Evolutionary conservation across 2,329 filamentous ascomycete species (phyloP).

Genomic region (Dryadomyces sulphureus): DNA sequence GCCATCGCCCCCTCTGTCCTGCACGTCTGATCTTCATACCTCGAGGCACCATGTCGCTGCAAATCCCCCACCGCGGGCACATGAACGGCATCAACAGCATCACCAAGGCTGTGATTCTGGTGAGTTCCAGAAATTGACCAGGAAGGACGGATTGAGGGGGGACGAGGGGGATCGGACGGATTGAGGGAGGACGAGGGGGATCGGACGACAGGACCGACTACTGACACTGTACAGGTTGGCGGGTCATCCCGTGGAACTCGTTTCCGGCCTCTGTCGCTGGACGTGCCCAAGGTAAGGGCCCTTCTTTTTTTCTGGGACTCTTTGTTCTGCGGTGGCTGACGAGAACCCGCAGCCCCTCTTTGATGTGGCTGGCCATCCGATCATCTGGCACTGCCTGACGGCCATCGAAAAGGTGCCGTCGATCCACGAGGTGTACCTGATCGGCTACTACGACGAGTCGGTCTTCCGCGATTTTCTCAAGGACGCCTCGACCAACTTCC

Average conservation of each 20-base stretch:
- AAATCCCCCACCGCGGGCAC: constrained; percentile 38
- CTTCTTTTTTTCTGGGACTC: background rate
- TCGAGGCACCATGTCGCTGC: constrained; percentile 34
- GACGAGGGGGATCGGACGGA: background rate
- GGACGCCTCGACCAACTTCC: constrained; percentile 70
- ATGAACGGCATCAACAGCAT: constrained; percentile 37
- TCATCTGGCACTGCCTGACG: constrained; percentile 94
- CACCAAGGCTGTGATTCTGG: constrained; percentile 91
- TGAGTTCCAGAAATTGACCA: constrained; percentile 27
- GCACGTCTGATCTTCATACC: background rate
- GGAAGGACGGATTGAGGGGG: background rate
- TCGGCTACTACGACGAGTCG: constrained; percentile 96
- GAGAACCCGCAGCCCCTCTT: constrained; percentile 66
- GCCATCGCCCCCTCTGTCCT: too few relatives aligned
- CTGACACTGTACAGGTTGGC: constrained; percentile 53
- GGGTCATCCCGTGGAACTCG: constrained; percentile 90
- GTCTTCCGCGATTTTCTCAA: constrained; percentile 99
- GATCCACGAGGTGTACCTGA: constrained; percentile 90
- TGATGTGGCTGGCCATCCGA: constrained; percentile 94
- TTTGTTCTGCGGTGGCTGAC: background rate
- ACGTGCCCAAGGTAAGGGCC: constrained; percentile 73
- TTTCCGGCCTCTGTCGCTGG: constrained; percentile 87
- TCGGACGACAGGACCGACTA: background rate
- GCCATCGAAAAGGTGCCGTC: constrained; percentile 81
- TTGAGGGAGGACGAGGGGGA: background rate